Conservation (phyloP, 208 protist genomes). For the Crithidia expoeki region DNA sequence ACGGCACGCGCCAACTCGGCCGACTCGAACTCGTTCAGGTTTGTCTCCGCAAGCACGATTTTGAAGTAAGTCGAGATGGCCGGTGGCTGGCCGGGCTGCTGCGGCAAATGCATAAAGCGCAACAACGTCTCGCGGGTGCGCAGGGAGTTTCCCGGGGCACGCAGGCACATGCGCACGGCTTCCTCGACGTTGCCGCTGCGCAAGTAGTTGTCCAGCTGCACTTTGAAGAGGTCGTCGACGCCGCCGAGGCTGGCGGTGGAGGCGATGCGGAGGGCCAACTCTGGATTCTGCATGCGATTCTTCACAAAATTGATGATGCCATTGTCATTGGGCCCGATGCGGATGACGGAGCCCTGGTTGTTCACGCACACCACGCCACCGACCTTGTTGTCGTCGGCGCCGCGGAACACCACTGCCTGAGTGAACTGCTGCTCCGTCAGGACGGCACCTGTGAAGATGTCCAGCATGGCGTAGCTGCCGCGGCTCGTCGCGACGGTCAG, state of each 20-base stretch:
- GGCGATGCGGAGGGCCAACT: slow-evolving; percentile 96
- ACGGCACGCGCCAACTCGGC: slow-evolving; percentile 98
- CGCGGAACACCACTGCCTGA: slow-evolving; percentile 96
- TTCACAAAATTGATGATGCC: slow-evolving; percentile 97
- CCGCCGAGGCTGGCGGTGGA: slow-evolving; percentile 96
- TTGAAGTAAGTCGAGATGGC: slow-evolving; percentile 99
- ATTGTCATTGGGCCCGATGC: slow-evolving; percentile 95
- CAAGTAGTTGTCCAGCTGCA: slow-evolving; percentile 97
- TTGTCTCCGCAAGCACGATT: slow-evolving; percentile 95
- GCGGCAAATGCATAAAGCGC: slow-evolving; percentile 90
- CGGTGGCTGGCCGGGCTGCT: slow-evolving; percentile 85
- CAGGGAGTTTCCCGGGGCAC: slow-evolving; percentile 94
- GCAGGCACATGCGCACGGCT: slow-evolving; percentile 95
- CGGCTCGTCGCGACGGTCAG: slow-evolving; percentile 97
- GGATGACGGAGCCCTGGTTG: slow-evolving; percentile 94
- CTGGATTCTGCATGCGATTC: slow-evolving; percentile 92
- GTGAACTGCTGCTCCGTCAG: slow-evolving; percentile 97
- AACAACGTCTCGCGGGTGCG: slow-evolving; percentile 96
- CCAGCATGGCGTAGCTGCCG: slow-evolving; percentile 95
- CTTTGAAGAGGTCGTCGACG: slow-evolving; percentile 96
- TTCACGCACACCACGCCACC: slow-evolving; percentile 97
- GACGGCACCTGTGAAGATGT: slow-evolving; percentile 94
- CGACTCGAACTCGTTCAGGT: slow-evolving; percentile 98
- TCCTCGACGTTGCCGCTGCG: slow-evolving; percentile 90
- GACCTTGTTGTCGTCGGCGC: slow-evolving; percentile 83